Base-by-base conservation (phyloP, 2,329 filamentous ascomycete genomes). In the Colletotrichum sp. region DNA sequence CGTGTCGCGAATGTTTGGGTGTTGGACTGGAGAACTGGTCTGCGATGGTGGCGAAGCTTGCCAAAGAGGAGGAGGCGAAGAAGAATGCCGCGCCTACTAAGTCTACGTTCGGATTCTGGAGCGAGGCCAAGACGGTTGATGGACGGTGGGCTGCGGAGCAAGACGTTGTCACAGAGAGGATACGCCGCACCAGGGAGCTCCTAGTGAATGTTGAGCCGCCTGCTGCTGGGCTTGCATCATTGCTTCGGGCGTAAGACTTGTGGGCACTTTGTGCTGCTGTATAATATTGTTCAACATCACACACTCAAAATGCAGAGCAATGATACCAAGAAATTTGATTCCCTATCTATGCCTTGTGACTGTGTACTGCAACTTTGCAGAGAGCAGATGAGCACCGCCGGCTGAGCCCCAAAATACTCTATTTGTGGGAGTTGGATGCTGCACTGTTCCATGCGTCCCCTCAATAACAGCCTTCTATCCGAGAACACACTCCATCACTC, bases 21-120 rank as follows among this genome's bases (percentile, higher is more conserved):
- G 92, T 94, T 4, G 95, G 95, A 0, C 88, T 98, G 2, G 89
- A 90, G 8, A 97, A 98, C 82, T 98, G 96, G 96, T 90, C 90
- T 62, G 90, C 88, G 32, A 98, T 98, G 94, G 93, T 97, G 25
- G 87, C 88, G 13, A 89, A 89, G 72, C 88, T 97, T 62, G 91
- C 90, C 30, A 86, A 85, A 67, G 88, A 89, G 55, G 89, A 91
- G 80, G 82, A 83, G 55, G 81, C 82, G 39, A 81, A 83, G 75
- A 82, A 85, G 74, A 84, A 79, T n/a, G 78, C 78, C 13, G 62
- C 76, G 39, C 67, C 76, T 22, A 74, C 62, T 22, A 79, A 76
- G 66, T 80, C 79, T n/a, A 76, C 84, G 84, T 84, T 87, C 43
- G 83, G 84, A 3, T 79, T 88, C 18, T 88, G 86, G 87, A 83